Conservation (phyloP, 164 flowering plant species). For the Kingdonia uniflora region DNA sequence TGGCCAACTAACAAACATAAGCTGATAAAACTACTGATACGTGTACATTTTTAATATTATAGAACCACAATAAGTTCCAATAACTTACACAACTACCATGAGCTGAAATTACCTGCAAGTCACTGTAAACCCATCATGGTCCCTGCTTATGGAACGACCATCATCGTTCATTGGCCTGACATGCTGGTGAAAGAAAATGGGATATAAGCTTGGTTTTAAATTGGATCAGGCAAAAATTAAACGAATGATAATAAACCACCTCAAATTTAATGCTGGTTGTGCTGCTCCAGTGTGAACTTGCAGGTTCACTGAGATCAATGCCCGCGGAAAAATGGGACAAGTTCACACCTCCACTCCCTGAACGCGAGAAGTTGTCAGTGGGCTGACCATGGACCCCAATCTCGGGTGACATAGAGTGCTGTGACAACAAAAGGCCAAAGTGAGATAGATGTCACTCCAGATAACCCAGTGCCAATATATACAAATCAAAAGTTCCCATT, state of each 20-base stretch:
- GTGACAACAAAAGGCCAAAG: conserved; percentile 11
- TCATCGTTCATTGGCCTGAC: conserved; percentile 62
- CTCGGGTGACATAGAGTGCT: conserved; percentile 85
- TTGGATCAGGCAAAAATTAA: too few relatives aligned
- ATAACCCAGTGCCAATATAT: too few relatives aligned
- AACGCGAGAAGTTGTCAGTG: conserved; percentile 68
- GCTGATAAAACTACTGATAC: too few relatives aligned
- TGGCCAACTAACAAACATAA: too few relatives aligned
- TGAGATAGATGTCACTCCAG: conserved; percentile 1
- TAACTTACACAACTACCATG: neutral
- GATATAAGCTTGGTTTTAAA: neutral
- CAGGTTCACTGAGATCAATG: conserved; percentile 74
- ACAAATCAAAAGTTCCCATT: too few relatives aligned
- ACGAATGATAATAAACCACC: conserved; percentile 24
- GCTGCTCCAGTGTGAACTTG: conserved; percentile 77
- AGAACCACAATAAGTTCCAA: too few relatives aligned
- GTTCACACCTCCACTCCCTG: conserved; percentile 82
- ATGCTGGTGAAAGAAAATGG: conserved; percentile 36
- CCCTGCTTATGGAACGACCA: conserved; percentile 67
- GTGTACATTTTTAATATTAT: too few relatives aligned
- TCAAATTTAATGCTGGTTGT: conserved; percentile 78
- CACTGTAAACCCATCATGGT: conserved; percentile 77
- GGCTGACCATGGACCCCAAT: conserved; percentile 78
- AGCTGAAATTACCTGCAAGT: conserved; percentile 68
- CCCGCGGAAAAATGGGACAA: conserved; percentile 66